Evolutionary conservation across 768 basidiomycete genomes (phyloP), one percentile per base, ranked within the genome.

Genomic region (Russula lepida): DNA sequence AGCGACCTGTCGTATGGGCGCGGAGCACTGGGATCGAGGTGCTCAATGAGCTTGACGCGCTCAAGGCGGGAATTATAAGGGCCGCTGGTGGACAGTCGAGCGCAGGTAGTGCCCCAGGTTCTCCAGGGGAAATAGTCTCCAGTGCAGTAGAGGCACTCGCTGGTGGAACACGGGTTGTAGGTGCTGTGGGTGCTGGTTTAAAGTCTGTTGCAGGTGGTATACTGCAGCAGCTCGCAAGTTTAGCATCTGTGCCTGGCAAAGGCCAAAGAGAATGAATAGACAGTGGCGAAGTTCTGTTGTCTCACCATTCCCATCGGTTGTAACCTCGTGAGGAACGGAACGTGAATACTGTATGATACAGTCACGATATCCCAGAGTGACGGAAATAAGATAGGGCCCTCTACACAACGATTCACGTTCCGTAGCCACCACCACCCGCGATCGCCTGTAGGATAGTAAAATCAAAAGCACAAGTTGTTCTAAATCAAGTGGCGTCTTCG

Each of bases 21-120:
- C 83, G 95, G 56, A 88, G 89, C 0, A 81, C 86, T 17, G 97
- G 97, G 1, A 70, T 98, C 21, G 95, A 98, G 68, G 84, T 97
- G 12, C 67, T 98, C 47, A 97, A 98, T 68, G 94, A 98, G 73
- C 73, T 97, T 17, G 86, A 88, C 60, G 76, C 83, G 0, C 66
- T 98, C 62, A 98, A 98, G 74, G 81, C 82, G 17, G 83, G 86
- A 1, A 71, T 99, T 17, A 92, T 98, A 89, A 79, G 85, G 69
- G 76, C 80, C 15, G 95, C 89, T 11, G 95, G 88, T 4, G 80
- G 79, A 50, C 60, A 48, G 11, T 43, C 56, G 21, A 30, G 49
- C 25, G 46, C 30, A 49, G 49, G 56, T 30, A 59, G 62, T 27
- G 50, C 66, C 51, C 28, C 66, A 4, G 65, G 54, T 27, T 37